Base-by-base conservation (phyloP, 306 rosid genomes). In the Quercus gilva region DNA sequence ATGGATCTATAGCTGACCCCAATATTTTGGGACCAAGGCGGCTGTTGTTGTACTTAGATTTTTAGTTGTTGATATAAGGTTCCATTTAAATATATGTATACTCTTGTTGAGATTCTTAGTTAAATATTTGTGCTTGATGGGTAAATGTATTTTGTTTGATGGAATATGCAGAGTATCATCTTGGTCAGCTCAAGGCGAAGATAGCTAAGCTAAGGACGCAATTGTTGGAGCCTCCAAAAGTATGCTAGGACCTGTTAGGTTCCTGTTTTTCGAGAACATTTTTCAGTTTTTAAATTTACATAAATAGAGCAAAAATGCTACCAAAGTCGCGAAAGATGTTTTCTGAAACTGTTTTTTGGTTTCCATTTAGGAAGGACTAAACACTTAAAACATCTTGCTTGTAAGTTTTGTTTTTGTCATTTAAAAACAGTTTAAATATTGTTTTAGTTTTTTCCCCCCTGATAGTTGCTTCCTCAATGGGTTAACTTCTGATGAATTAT, bases 161-260 rank as follows among this genome's bases (percentile, higher is more conserved):
- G 53, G 69, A 55, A 55, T 64, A 45, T 76, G 83, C 85, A 96
- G 99, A 96, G 86, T 96, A 96, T 84, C 99, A 96, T 89, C 98
- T 96, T 70, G 99, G 99, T 80, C 99, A 96, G 91, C 99, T 96
- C 82, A 96, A 96, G 88, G 99, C 99, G 7, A 96, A 96, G 93
- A 96, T 96, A 56, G 99, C 99, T 43, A 96, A 89, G 85, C 81
- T 96, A 37, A 90, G 99, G 89, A 96, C 99, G 71, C 99, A 96
- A 64, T 88, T 96, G 6, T 82, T 96, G 90, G 99, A 96, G 84
- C 99, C 99, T 83, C 99, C 99, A 45, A 96, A 96, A 83, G 99
- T 90, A 85, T 52, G 89, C 35, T 15, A 55, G 13, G 55, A 1
- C 18, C 69, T 25, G 1, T 63, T 67, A 2, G 25, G 15, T 19